Evolutionary conservation across 1,139 yeast genomes (phyloP).

Genomic region (Hemisphaericaspora subhashii): DNA sequence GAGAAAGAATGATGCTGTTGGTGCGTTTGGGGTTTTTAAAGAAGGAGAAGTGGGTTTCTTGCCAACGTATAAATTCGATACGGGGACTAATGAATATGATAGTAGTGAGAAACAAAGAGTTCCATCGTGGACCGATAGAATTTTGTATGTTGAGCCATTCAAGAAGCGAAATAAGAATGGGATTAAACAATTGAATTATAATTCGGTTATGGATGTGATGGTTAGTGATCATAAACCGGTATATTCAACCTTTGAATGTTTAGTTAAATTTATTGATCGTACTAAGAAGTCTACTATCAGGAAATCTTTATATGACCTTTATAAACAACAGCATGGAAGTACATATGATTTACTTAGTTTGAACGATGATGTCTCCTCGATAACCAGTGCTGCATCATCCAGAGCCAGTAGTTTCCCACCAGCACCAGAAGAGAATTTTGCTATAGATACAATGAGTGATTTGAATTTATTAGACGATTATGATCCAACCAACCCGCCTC

Average conservation of each 20-base stretch:
- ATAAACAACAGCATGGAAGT: slow-evolving; percentile 31
- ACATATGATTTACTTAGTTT: slow-evolving; percentile 11
- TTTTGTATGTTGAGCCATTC: slow-evolving; percentile 49
- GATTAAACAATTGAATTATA: slow-evolving; percentile 58
- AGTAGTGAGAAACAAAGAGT: slow-evolving; percentile 88
- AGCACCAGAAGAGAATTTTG: slow-evolving; percentile 18
- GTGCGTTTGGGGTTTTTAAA: slow-evolving; percentile 81
- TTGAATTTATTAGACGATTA: slow-evolving; percentile 36
- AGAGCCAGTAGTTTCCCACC: slow-evolving; percentile 11
- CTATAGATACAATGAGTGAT: slow-evolving; percentile 34
- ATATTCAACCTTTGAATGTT: slow-evolving; percentile 68
- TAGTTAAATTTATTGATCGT: slow-evolving; percentile 61
- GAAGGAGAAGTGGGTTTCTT: slow-evolving; percentile 53
- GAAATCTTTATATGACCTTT: slow-evolving; percentile 31
- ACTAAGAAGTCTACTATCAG: slow-evolving; percentile 30
- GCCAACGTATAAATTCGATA: slow-evolving; percentile 52
- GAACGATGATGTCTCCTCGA: slow-evolving; percentile 5
- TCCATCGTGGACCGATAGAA: slow-evolving; percentile 97
- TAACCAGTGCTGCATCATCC: slow-evolving; percentile 18
- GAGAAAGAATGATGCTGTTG: slow-evolving; percentile 45
- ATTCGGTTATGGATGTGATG: slow-evolving; percentile 53
- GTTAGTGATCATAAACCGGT: slow-evolving; percentile 94
- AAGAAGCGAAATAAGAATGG: slow-evolving; percentile 46
- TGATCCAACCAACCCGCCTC: slow-evolving; percentile 3
- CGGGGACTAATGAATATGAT: slow-evolving; percentile 81